Conservation (phyloP, 139 green algal species). For the Closterium sp. region DNA sequence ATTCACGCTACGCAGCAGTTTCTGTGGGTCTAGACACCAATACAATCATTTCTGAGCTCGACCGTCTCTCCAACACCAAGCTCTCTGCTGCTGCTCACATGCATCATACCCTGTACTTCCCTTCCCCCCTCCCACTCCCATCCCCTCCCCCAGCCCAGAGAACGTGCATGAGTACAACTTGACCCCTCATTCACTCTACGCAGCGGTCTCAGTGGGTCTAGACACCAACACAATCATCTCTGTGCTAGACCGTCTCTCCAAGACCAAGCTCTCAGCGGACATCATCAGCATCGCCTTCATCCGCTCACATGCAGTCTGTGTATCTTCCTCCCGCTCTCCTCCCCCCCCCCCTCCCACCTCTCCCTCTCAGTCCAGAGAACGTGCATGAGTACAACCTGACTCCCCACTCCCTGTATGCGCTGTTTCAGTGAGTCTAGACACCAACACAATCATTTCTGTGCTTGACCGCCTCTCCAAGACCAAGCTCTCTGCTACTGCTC, state of each 20-base stretch:
- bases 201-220: conserved; percentile 92
- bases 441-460: conserved; percentile 86
- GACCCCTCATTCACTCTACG: conserved; percentile 94
- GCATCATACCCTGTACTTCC: conserved; percentile 15
- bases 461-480: conserved; percentile 79
- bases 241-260: conserved; percentile 83
- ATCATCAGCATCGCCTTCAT: too few relatives aligned
- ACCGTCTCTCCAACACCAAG: conserved; percentile 70
- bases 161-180: conserved; percentile 92
- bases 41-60: conserved; percentile 90
- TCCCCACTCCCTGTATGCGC: conserved; percentile 95
- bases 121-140: background rate
- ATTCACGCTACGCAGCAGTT: too few relatives aligned
- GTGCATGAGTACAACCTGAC: conserved; percentile 96
- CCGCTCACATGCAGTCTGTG: too few relatives aligned
- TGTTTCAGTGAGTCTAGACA: conserved; percentile 90
- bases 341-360: background rate
- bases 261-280: conserved; percentile 50
- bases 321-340: background rate
- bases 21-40: conserved; percentile 87
- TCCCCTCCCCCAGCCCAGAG: conserved; percentile 68
- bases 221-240: conserved; percentile 86
- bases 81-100: too few relatives aligned
- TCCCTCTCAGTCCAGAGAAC: conserved; percentile 65
- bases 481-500: conserved; percentile 14